Evolutionary conservation across 2,329 filamentous ascomycete genomes (phyloP).

Genomic region (Diplodia mutila): DNA sequence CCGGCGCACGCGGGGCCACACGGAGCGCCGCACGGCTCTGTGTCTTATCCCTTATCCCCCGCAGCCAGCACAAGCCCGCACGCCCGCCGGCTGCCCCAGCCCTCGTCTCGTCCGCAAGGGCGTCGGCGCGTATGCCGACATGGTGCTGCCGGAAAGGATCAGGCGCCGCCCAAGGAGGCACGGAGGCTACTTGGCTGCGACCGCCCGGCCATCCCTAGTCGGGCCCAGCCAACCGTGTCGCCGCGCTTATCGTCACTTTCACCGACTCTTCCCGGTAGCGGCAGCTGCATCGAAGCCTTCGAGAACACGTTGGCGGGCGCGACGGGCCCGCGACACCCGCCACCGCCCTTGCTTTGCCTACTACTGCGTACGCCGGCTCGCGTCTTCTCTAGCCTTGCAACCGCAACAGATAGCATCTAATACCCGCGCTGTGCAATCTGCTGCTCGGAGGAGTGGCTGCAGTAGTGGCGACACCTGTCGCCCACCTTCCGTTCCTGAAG

Average conservation of each 20-base stretch:
- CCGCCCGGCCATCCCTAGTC: not conserved
- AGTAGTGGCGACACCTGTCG: not conserved
- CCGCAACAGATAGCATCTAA: not conserved
- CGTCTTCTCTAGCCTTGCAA: not conserved
- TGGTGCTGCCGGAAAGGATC: not conserved
- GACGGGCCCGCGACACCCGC: conserved; percentile 5
- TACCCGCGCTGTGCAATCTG: conserved; percentile 4
- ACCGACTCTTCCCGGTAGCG: conserved; percentile 21
- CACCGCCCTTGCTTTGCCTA: not conserved
- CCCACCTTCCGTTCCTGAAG: conserved; percentile 9
- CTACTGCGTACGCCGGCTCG: not conserved
- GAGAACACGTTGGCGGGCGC: conserved; percentile 6
- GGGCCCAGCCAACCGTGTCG: conserved; percentile 8
- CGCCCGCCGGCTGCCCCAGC: not conserved
- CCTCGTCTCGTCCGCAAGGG: not conserved
- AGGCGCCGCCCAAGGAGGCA: conserved; percentile 14
- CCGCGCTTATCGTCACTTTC: conserved; percentile 21
- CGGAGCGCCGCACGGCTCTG: conserved; percentile 18
- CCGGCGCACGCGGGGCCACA: conserved; percentile 1
- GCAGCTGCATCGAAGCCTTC: conserved; percentile 22
- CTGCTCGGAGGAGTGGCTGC: not conserved
- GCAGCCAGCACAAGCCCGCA: conserved; percentile 17
- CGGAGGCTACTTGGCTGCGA: not conserved
- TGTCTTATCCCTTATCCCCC: conserved; percentile 25
- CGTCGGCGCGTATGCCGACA: conserved; percentile 10